These are phyloP conservation scores for Phyllachora maydis DNA, from an alignment of 2,329 filamentous ascomycete genomes.

Conservation along the genomic window DNA sequence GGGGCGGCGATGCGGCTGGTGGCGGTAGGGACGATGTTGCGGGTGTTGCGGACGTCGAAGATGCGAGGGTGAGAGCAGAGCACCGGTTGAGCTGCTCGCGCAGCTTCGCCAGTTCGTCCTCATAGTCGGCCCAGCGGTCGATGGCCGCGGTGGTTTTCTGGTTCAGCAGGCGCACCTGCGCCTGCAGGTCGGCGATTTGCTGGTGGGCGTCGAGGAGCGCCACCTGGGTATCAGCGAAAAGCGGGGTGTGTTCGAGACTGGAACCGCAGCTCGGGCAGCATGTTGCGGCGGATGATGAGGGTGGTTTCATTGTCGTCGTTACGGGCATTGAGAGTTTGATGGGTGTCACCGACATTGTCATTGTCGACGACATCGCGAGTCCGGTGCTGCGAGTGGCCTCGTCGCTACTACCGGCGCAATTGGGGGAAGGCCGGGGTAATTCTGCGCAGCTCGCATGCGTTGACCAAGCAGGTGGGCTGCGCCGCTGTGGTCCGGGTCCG, in stretches of 20 bases:
- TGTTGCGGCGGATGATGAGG: conserved; percentile 5
- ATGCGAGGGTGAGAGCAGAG: conserved; percentile 1
- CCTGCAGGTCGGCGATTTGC: conserved; percentile 47
- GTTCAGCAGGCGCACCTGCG: conserved; percentile 48
- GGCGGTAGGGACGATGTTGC: conserved; percentile 2
- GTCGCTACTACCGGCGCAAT: too few relatives aligned
- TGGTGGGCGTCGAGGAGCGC: conserved; percentile 32
- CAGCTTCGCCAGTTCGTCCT: conserved; percentile 50
- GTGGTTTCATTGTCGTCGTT: conserved; percentile 5
- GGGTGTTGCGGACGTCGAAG: background rate
- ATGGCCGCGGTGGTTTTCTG: conserved; percentile 46
- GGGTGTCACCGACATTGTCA: conserved; percentile 4
- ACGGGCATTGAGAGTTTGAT: conserved; percentile 3
- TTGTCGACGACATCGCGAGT: conserved; percentile 4
- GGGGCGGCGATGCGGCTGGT: conserved; percentile 7
- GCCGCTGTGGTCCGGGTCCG: too few relatives aligned
- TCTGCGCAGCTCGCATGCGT: too few relatives aligned
- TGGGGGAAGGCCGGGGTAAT: too few relatives aligned
- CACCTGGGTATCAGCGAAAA: conserved; percentile 13
- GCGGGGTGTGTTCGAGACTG: conserved; percentile 12
- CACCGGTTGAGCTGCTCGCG: conserved; percentile 13
- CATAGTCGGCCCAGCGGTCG: conserved; percentile 56
- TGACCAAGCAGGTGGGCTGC: too few relatives aligned
- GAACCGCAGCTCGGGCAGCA: conserved; percentile 32
- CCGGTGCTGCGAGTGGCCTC: conserved; percentile 4